A percentile compares a stretch with the other conserved stretches of the same genome.
Evolutionary conservation across 768 basidiomycete species (phyloP).

Genomic region (Cyclocybe cylindracea): DNA sequence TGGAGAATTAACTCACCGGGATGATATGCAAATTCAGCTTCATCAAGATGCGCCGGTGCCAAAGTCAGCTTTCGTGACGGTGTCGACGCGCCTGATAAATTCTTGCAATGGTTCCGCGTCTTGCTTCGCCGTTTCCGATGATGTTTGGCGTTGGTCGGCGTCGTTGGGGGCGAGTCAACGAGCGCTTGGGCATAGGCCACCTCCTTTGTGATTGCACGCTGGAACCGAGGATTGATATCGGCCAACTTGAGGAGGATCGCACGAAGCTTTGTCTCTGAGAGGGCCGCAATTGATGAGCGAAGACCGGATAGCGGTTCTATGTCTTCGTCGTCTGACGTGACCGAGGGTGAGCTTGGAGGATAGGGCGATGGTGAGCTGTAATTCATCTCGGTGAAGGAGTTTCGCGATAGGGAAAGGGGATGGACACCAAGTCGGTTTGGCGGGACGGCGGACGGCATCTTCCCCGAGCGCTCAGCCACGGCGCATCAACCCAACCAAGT

Average conservation of each 20-base stretch:
- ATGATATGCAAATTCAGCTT: slow-evolving; percentile 30
- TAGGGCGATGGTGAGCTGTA: slow-evolving; percentile 25
- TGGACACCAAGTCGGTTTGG: too few species aligned
- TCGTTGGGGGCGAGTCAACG: slow-evolving; percentile 14
- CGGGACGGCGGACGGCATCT: too few species aligned
- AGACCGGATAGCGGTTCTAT: slow-evolving; percentile 17
- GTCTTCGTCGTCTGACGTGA: slow-evolving; percentile 21
- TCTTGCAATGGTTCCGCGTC: slow-evolving; percentile 13
- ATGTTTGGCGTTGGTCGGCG: slow-evolving; percentile 10
- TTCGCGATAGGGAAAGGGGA: neutral
- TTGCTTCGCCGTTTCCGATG: slow-evolving; percentile 10
- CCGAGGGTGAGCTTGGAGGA: slow-evolving; percentile 25
- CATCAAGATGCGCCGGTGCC: too few species aligned
- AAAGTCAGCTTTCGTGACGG: too few species aligned
- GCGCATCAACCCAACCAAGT: too few species aligned
- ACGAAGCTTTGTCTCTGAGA: slow-evolving; percentile 39
- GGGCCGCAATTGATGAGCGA: slow-evolving; percentile 34
- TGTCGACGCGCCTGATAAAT: neutral
- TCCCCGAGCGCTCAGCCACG: too few species aligned
- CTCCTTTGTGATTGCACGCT: slow-evolving; percentile 40
- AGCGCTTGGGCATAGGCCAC: slow-evolving; percentile 20
- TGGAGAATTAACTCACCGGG: slow-evolving; percentile 30
- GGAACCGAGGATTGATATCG: slow-evolving; percentile 32
- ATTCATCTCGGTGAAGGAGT: slow-evolving; percentile 11
- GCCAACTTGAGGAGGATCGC: slow-evolving; percentile 39